Conservation (phyloP, 495 filamentous ascomycete species). For the Penicillium subrubescens region DNA sequence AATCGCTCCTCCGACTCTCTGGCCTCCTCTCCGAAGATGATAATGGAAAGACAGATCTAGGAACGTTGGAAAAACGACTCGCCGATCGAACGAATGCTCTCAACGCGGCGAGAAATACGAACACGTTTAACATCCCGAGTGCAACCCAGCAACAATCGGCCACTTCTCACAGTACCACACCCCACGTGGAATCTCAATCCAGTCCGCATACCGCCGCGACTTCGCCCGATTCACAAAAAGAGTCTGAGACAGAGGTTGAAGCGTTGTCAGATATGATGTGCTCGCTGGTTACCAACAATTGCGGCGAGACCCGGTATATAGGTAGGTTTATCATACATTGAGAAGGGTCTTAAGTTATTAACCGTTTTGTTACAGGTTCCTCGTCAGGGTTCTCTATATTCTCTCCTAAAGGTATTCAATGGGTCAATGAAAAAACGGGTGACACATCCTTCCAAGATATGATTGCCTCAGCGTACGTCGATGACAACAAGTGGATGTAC, state of each 20-base stretch:
- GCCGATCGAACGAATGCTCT: constrained; percentile 59
- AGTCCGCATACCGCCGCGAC: constrained; percentile 61
- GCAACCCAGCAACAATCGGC: constrained; percentile 29
- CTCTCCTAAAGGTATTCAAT: constrained; percentile 96
- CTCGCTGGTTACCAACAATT: constrained; percentile 95
- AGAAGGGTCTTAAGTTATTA: constrained; percentile 16
- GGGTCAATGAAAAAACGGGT: constrained; percentile 98
- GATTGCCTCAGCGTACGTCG: constrained; percentile 80
- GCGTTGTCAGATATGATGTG: constrained; percentile 98
- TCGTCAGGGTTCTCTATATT: constrained; percentile 99
- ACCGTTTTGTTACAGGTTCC: constrained; percentile 61
- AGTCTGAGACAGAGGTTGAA: constrained; percentile 76
- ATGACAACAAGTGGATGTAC: constrained; percentile 91
- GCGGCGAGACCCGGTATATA: constrained; percentile 94
- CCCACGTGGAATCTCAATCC: constrained; percentile 53
- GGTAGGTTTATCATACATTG: constrained; percentile 55
- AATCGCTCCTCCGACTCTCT: constrained; percentile 81
- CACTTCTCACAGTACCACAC: constrained; percentile 48
- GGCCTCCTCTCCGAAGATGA: constrained; percentile 87
- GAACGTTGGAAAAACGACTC: constrained; percentile 80
- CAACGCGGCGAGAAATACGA: constrained; percentile 41
- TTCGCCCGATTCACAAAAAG: constrained; percentile 59
- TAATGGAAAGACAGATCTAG: constrained; percentile 84
- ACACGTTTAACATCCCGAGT: constrained; percentile 30
- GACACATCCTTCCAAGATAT: constrained; percentile 94